A percentile compares a stretch with the other conserved stretches of the same genome.
These are phyloP conservation scores for Aureobasidium sp. DNA, from an alignment of 2,329 filamentous ascomycete genomes.

Conservation along the genomic window DNA sequence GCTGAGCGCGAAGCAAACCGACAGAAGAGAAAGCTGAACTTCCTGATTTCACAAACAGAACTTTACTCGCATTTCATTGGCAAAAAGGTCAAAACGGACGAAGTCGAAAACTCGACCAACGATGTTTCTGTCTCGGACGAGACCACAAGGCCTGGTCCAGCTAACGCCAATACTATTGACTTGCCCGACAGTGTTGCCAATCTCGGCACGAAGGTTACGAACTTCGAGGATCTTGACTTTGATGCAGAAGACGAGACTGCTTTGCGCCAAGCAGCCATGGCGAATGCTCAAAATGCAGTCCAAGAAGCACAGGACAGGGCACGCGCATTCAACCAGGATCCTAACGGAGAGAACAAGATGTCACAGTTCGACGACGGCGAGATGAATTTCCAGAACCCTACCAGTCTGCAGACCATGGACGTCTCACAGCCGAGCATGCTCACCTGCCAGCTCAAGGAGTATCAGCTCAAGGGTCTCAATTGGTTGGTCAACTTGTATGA, in stretches of 20 bases:
- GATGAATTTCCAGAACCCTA: constrained; percentile 99
- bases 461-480: constrained; percentile 97
- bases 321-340: constrained; percentile 73
- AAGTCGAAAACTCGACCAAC: constrained; percentile 84
- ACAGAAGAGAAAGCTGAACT: constrained; percentile 98
- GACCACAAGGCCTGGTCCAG: constrained; percentile 31
- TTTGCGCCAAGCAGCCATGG: constrained; percentile 76
- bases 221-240: constrained; percentile 92
- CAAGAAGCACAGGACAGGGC: constrained; percentile 91
- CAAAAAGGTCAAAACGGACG: constrained; percentile 97
- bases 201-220: constrained; percentile 67
- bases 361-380: constrained; percentile 86
- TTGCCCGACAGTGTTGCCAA: constrained; percentile 42
- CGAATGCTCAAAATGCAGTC: constrained; percentile 92
- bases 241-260: constrained; percentile 86
- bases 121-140: constrained; percentile 57
- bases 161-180: constrained; percentile 41
- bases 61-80: constrained; percentile 99
- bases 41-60: constrained; percentile 97
- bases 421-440: constrained; percentile 92
- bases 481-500: constrained; percentile 99
- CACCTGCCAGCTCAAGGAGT: constrained; percentile 92
- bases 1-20: constrained; percentile 94
- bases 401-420: constrained; percentile 86
- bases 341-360: constrained; percentile 47